Evolutionary conservation across 805 yeast genomes (phyloP).

Genomic region (Zygosaccharomyces lentus): DNA sequence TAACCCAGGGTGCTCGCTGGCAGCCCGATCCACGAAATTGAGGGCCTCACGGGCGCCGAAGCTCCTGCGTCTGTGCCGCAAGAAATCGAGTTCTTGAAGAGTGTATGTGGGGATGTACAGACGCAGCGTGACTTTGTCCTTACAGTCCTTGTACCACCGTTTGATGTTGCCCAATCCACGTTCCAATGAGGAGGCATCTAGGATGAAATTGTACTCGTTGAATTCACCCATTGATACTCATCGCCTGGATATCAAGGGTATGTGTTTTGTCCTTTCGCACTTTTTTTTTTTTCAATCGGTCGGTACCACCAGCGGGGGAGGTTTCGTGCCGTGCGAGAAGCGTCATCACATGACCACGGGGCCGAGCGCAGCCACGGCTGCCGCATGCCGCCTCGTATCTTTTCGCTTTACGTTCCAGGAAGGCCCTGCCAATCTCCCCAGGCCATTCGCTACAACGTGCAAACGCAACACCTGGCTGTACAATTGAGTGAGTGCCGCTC

Average conservation of each 20-base stretch:
- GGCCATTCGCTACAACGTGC: no score
- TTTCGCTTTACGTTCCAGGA: no score
- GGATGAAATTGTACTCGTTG: slow-evolving; percentile 40
- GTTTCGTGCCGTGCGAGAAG: no score
- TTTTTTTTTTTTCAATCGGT: background rate
- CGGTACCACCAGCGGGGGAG: no score
- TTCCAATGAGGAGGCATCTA: slow-evolving; percentile 65
- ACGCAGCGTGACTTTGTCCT: slow-evolving; percentile 34
- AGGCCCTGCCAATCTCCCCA: no score
- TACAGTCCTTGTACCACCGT: slow-evolving; percentile 48
- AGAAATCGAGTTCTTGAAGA: slow-evolving; percentile 54
- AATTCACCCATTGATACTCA: slow-evolving; percentile 3
- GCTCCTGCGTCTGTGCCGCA: slow-evolving; percentile 52
- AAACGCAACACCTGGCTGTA: no score
- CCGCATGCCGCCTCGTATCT: no score
- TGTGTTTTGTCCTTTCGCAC: background rate
- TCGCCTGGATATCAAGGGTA: background rate
- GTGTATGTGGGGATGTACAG: slow-evolving; percentile 50
- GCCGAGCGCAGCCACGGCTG: no score
- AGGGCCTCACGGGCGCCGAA: slow-evolving; percentile 64
- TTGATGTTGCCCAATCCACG: slow-evolving; percentile 66
- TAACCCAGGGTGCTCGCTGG: slow-evolving; percentile 23
- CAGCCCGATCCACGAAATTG: slow-evolving; percentile 49
- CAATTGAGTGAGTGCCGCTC: no score
- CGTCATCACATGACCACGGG: no score